These are phyloP conservation scores for Ophiostoma australiae DNA, from an alignment of 2,329 filamentous ascomycete species.

Conservation along the genomic window DNA sequence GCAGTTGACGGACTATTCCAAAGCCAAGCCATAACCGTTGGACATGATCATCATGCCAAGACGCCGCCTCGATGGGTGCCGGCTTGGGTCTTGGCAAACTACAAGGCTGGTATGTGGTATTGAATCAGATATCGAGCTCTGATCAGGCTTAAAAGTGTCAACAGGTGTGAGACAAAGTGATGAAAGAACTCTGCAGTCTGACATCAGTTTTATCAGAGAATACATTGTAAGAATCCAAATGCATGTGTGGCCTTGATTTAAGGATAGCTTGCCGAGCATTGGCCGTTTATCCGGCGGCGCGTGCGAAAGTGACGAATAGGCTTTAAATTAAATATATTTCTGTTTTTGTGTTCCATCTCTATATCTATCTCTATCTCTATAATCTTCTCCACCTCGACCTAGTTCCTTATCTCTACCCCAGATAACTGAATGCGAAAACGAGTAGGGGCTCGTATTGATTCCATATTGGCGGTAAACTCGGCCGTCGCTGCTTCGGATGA, in stretches of 20 bases:
- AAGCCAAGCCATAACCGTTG: slow-evolving; percentile 8
- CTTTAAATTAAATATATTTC: no score
- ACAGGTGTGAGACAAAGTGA: neutral
- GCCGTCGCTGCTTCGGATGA: neutral
- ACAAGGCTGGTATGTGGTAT: neutral
- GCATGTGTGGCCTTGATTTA: neutral
- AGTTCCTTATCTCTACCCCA: neutral
- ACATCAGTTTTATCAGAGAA: neutral
- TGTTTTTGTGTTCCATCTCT: neutral
- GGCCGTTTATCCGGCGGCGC: neutral
- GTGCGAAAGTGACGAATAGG: neutral
- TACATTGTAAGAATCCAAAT: neutral
- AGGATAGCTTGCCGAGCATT: neutral
- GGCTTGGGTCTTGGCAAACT: slow-evolving; percentile 3
- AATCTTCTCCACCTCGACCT: no score
- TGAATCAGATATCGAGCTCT: neutral
- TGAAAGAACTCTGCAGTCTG: neutral
- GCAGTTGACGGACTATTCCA: neutral
- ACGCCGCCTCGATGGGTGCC: slow-evolving; percentile 3
- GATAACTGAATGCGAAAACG: neutral
- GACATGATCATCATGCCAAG: neutral
- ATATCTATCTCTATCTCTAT: neutral
- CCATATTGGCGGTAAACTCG: neutral
- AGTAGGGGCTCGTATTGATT: neutral
- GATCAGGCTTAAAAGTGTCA: neutral